Evolutionary conservation across 164 flowering plant genomes (phyloP), one percentile per base, ranked within the genome.

Genomic region (Magnolia kwangsiensis): DNA sequence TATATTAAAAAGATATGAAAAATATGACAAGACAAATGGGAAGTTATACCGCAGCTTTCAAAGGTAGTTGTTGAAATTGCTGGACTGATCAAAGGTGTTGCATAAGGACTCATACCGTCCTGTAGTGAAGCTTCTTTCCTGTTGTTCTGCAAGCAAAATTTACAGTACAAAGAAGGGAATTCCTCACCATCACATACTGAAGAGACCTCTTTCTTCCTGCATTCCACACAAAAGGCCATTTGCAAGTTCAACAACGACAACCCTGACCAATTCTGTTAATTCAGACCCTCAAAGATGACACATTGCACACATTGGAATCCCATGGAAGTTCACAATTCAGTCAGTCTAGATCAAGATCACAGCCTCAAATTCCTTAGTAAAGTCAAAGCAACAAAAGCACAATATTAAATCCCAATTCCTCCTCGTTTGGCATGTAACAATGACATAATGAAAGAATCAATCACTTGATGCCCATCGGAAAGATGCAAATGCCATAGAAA

Each of bases 61-160:
- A 72, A 82, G 84, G 91, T 89, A 23, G 85, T 77, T 71, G 87
- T 72, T 14, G 94, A 89, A 78, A 81, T 73, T 63, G 88, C 37
- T 21, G 93, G 87, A 84, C 88, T 90, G 70, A 81, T 81, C 65
- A 80, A 73, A 21, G 83, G 85, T 61, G 84, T 82, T 29, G 65
- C 68, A 58, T 59, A 73, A 58, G 83, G 79, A 83, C 74, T 89
- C 13, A 23, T 49, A 78, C 27, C 72, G 63, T 80, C 85, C 50
- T 23, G 69, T 85, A 4, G 67, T 7, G 9, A 13, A 71, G 75
- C 37, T 64, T 82, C 83, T 71, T 75, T 68, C 75, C 58, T 83
- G 37, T 75, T 84, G 78, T 80, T 86, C 78, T 81, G 82, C 55
- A 61, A 75, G 76, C 89, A 87, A 51, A 72, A 75, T 59, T 78